phyloP scores from a whole-genome alignment of 345 rosid genomes.

The Aethionema arabicum region DNA sequence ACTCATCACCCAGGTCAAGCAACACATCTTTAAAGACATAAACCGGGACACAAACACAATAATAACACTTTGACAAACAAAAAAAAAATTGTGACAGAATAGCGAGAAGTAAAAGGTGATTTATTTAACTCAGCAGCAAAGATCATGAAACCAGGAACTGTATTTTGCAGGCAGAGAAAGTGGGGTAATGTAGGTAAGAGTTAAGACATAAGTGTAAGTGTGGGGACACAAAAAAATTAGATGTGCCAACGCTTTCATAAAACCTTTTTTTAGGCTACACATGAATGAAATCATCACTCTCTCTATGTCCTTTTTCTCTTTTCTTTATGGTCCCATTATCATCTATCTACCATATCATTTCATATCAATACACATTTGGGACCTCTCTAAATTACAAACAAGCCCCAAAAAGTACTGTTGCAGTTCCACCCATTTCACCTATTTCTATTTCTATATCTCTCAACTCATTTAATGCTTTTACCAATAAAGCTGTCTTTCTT shows the following conservation, averaged over 20 bases:
- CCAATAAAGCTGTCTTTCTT: constrained; percentile 25
- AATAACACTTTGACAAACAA: no score
- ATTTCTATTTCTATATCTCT: constrained; percentile 5
- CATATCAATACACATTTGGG: constrained; percentile 16
- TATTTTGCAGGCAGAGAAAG: no score
- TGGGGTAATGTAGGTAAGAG: constrained; percentile 1
- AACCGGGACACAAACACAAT: constrained; percentile 97
- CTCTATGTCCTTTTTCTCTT: constrained; percentile 2
- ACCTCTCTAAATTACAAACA: constrained; percentile 33
- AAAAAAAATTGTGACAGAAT: no score
- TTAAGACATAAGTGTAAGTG: neutral
- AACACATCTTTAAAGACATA: constrained; percentile 79
- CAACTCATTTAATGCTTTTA: constrained; percentile 20
- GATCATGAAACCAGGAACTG: no score
- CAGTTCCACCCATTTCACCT: constrained; percentile 34
- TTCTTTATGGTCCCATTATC: constrained; percentile 29
- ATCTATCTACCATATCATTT: neutral
- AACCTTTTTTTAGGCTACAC: neutral
- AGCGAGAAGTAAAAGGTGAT: constrained; percentile 82
- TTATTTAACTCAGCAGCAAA: neutral
- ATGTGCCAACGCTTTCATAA: neutral
- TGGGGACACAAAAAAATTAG: neutral
- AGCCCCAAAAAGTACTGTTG: constrained; percentile 31
- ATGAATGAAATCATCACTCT: constrained; percentile 18
- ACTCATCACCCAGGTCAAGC: constrained; percentile 66